A percentile compares a stretch with the other conserved stretches of the same genome.
Evolutionary conservation across 768 basidiomycete genomes (phyloP).

Genomic region (Boletus sp.): DNA sequence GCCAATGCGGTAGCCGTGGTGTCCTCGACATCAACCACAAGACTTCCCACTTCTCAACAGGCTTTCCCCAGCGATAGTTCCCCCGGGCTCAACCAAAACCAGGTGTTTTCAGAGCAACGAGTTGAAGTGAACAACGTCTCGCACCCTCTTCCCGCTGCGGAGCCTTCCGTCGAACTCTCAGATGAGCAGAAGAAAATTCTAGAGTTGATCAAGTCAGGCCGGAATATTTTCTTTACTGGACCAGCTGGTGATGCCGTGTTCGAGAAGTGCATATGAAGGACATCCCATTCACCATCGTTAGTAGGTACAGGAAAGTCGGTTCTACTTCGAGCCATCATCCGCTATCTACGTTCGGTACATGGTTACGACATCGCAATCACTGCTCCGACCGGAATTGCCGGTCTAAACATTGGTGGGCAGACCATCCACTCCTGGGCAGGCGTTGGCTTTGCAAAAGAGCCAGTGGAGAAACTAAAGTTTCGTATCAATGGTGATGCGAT

Average conservation of each 20-base stretch:
- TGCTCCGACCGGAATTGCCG: conserved; percentile 65
- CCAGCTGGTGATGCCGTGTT: conserved; percentile 52
- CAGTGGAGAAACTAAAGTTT: conserved; percentile 38
- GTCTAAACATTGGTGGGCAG: conserved; percentile 65
- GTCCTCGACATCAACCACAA: conserved; percentile 7
- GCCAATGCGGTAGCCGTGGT: background rate
- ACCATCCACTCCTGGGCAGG: conserved; percentile 71
- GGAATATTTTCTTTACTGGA: conserved; percentile 74
- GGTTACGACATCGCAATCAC: conserved; percentile 51
- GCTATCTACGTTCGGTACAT: conserved; percentile 32
- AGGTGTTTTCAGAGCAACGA: background rate
- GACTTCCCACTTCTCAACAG: background rate
- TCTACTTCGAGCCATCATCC: conserved; percentile 61
- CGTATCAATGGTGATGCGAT: conserved; percentile 31
- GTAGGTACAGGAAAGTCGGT: conserved; percentile 72
- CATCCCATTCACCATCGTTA: background rate
- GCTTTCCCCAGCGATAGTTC: background rate
- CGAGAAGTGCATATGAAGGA: background rate
- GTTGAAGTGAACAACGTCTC: background rate
- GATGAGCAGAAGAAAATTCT: conserved; percentile 45
- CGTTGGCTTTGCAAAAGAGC: conserved; percentile 57
- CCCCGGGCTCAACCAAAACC: background rate
- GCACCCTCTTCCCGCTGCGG: background rate
- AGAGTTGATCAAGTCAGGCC: conserved; percentile 46
- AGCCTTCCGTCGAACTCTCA: conserved; percentile 26